Conservation (phyloP, 2,329 filamentous ascomycete species). For the Botrytis byssoidea region DNA sequence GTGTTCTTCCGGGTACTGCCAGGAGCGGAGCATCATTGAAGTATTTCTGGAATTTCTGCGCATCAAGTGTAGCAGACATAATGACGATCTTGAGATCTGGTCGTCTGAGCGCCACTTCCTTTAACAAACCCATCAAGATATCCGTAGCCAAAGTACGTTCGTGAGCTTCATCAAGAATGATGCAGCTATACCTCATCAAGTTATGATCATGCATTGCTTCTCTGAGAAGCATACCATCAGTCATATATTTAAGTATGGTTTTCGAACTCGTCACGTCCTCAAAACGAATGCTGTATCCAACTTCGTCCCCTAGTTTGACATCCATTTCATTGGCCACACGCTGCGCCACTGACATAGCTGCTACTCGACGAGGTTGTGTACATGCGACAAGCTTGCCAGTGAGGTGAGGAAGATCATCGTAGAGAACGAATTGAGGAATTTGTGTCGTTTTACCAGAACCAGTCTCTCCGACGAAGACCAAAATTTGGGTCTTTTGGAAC, state of each 20-base stretch:
- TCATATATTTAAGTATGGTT: constrained; percentile 99
- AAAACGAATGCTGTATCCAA: constrained; percentile 98
- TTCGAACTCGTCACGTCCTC: constrained; percentile 88
- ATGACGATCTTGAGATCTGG: constrained; percentile 96
- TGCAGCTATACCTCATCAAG: constrained; percentile 89
- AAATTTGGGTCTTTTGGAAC: constrained; percentile 91
- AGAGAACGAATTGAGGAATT: constrained; percentile 97
- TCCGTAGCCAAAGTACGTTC: constrained; percentile 96
- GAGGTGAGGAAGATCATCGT: constrained; percentile 87
- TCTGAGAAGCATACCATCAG: constrained; percentile 94
- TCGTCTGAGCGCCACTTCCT: constrained; percentile 79
- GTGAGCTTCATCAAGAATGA: constrained; percentile 98
- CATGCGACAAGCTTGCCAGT: constrained; percentile 90
- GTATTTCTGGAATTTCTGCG: constrained; percentile 96
- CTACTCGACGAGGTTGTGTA: constrained; percentile 95
- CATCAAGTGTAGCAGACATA: constrained; percentile 97
- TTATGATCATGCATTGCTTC: constrained; percentile 97
- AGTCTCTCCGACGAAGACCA: constrained; percentile 98
- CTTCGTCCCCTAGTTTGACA: constrained; percentile 86
- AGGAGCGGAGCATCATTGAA: constrained; percentile 93
- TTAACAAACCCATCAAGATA: constrained; percentile 93
- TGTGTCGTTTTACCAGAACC: constrained; percentile 99
- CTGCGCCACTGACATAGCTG: constrained; percentile 97
- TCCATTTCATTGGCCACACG: constrained; percentile 98
- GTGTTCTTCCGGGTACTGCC: constrained; percentile 89